Evolutionary conservation across 345 rosid genomes (phyloP).

Genomic region (Gossypium rotundifolium): DNA sequence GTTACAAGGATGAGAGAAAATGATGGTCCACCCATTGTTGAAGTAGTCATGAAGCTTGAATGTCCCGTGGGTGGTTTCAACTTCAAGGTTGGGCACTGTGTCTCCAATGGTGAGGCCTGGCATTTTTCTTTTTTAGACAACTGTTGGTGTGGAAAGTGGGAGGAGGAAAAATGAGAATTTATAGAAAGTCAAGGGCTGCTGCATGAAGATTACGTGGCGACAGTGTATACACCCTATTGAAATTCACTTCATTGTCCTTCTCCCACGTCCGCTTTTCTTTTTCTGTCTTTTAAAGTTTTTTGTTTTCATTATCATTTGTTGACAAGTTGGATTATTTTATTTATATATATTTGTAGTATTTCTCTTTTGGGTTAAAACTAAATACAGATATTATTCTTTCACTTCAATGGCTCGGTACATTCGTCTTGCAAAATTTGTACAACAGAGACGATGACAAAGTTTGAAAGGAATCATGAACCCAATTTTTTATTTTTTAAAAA

Average conservation of each 20-base stretch:
- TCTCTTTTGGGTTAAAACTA: too few species aligned
- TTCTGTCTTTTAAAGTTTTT: not conserved
- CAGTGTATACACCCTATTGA: not conserved
- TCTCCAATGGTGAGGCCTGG: slow-evolving; percentile 75
- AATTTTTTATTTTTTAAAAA: too few species aligned
- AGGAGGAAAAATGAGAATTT: not conserved
- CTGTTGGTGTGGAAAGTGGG: not conserved
- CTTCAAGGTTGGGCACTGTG: slow-evolving; percentile 60
- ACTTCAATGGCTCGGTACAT: too few species aligned
- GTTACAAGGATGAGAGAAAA: slow-evolving; percentile 72
- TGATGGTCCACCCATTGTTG: slow-evolving; percentile 50
- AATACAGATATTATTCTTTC: too few species aligned
- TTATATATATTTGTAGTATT: too few species aligned
- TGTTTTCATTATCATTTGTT: too few species aligned
- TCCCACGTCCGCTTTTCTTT: not conserved
- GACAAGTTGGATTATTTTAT: too few species aligned
- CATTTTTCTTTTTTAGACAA: slow-evolving; percentile 37
- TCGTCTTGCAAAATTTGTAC: too few species aligned
- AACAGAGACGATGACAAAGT: too few species aligned
- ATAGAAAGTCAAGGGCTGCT: not conserved
- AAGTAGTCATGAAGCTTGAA: slow-evolving; percentile 64
- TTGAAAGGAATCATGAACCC: too few species aligned
- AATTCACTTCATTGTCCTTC: not conserved
- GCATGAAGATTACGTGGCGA: slow-evolving; percentile 16
- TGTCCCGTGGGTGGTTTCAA: slow-evolving; percentile 57